Evolutionary conservation across 2,329 filamentous ascomycete species (phyloP), one percentile per base, ranked within the genome.

Genomic region (Calonectria fujianensis): DNA sequence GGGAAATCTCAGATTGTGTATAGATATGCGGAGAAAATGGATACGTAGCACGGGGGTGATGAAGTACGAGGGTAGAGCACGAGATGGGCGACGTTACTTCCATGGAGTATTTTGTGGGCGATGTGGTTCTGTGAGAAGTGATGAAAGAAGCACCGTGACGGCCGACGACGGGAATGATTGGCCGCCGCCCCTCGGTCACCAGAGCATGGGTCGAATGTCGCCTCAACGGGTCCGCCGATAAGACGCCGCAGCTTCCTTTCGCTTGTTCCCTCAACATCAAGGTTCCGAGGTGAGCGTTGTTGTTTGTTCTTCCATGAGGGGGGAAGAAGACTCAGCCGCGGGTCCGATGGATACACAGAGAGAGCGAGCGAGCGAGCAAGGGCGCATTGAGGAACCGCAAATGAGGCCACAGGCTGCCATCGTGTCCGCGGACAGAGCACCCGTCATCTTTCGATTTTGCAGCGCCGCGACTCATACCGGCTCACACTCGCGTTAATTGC

Each of bases 121-220:
- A 59, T 59, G 54, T 59, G 57, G 57, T 37, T 39, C 57, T 61
- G 32, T 59, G 57, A 61, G 32, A 61, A 39, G 20, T 61, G 57
- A 61, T n/a, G 3, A 37, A 39, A 39, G 39, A 16, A 24, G 20
- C 57, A 39, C n/a, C 57, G 35, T 61, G 57, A 39, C 32, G n/a
- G 35, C 24, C 32, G 37, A 7, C 4, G n/a, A 2, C n/a, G 11
- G 24, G 57, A n/a, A 24, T 61, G 57, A 61, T 61, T 61, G 57
- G 57, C 57, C n/a, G 57, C n/a, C 16, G 13, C 20, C 18, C 20
- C n/a, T 61, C 57, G 57, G 57, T 39, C 57, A 61, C n/a, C n/a
- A 54, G 27, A 35, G n/a, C 57, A 61, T 61, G 57, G 57, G 57
- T 61, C 57, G 35, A 39, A 61, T 37, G 32, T n/a, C 54, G 54